Base-by-base conservation (phyloP, 1,284 basidiomycete species). In the Leucocoprinus gongylophorus region DNA sequence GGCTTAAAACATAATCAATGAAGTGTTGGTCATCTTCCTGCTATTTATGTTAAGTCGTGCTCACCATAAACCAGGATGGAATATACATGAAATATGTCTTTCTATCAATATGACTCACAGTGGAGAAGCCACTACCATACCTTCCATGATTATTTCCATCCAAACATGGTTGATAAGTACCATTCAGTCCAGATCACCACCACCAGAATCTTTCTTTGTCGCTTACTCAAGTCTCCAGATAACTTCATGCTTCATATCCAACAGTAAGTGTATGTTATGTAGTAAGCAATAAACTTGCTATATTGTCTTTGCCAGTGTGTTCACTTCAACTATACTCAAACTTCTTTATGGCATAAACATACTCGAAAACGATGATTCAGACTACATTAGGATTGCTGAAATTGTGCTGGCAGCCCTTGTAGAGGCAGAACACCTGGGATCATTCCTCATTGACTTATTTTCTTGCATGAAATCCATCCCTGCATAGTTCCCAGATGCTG, bases 381-480 rank as follows among this genome's bases (percentile, higher is more conserved):
- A n/a, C 3, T 59, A 55, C 21, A 40, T 61, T 18, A 29, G 35
- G 15, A 54, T 49, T 8, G 58, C 57, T 6, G 51, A 57, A 39
- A 42, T 43, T 28, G 52, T 50, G 10, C 32, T 59, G 5, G 42
- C 28, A 2, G 51, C 55, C 10, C 29, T 62, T 5, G 35, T 38
- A 5, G 48, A 55, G 7, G 57, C 54, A 2, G 42, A 26, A 12
- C 47, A 45, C 15, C 61, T 60, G 4, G 60, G 59, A 2, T 40
- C 46, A 5, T 63, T 59, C 47, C 41, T 59, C 18, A 62, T 63
- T 2, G 62, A 65, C 39, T 35, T 57, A 17, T 51, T 60, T 13
- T 57, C 62, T 5, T 18, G 51, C 12, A 51, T 61, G 38, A 62
- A 60, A 53, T 54, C 61, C 41, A 50, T 63, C 21, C 60, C 61